These are phyloP conservation scores for Phytophthora syringae DNA, from an alignment of 352 stramenopile species.

Conservation along the genomic window DNA sequence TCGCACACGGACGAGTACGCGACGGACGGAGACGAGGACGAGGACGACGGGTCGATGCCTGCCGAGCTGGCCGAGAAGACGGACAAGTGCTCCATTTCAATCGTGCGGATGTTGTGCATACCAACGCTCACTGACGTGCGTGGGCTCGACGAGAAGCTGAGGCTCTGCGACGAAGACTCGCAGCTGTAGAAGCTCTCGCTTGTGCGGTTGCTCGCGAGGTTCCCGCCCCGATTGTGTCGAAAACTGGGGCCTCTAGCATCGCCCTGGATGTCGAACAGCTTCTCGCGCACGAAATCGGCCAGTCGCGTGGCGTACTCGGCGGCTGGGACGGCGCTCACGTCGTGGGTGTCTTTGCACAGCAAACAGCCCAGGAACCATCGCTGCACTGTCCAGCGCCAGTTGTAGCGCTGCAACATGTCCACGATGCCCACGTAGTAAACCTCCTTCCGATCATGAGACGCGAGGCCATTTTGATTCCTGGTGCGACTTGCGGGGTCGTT, in stretches of 20 bases:
- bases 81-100: constrained; percentile 51
- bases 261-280: constrained; percentile 69
- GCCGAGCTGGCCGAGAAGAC: constrained; percentile 52
- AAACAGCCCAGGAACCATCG: constrained; percentile 74
- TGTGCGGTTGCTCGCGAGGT: constrained; percentile 2
- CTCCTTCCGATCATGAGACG: constrained; percentile 58
- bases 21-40: constrained; percentile 54
- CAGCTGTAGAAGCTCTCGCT: constrained; percentile 28
- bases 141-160: constrained; percentile 24
- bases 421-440: constrained; percentile 83
- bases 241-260: constrained; percentile 29
- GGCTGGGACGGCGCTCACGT: constrained; percentile 81
- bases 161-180: constrained; percentile 20
- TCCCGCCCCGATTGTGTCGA: constrained; percentile 9
- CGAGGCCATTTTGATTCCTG: constrained; percentile 44
- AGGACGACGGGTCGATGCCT: constrained; percentile 47
- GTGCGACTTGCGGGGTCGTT: constrained; percentile 36
- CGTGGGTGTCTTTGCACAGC: constrained; percentile 83
- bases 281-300: constrained; percentile 73
- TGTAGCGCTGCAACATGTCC: constrained; percentile 88
- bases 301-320: constrained; percentile 75
- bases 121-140: constrained; percentile 27
- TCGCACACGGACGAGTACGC: constrained; percentile 71
- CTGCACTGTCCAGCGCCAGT: constrained; percentile 87
- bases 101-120: constrained; percentile 19